These are phyloP conservation scores for Fistulinella prunicolor DNA, from an alignment of 768 basidiomycete species.

Conservation along the genomic window DNA sequence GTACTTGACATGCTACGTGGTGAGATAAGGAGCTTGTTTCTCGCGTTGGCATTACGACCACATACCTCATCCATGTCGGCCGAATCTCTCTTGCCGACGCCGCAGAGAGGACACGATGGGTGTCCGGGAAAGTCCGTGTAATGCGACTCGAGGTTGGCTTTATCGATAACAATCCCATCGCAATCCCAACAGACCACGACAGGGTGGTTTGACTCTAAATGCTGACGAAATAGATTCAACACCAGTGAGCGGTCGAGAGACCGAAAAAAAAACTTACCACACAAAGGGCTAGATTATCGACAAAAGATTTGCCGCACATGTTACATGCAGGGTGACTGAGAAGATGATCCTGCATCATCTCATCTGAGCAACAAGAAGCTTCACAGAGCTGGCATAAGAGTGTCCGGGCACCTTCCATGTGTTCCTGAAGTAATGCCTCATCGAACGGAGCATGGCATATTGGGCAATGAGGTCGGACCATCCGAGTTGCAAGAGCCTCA, in stretches of 20 bases:
- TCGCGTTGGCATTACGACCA: neutral
- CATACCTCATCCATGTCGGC: slow-evolving; percentile 23
- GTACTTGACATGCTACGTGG: slow-evolving; percentile 20
- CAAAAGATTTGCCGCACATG: slow-evolving; percentile 20
- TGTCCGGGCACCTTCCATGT: slow-evolving; percentile 10
- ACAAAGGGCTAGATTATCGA: slow-evolving; percentile 18
- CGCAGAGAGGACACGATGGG: slow-evolving; percentile 20
- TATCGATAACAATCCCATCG: slow-evolving; percentile 23
- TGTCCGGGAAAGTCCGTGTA: slow-evolving; percentile 22
- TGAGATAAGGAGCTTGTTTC: slow-evolving; percentile 6
- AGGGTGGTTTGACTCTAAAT: slow-evolving; percentile 20
- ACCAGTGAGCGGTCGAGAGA: neutral
- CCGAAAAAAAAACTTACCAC: slow-evolving; percentile 13
- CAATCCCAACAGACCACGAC: slow-evolving; percentile 32
- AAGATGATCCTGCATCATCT: slow-evolving; percentile 25
- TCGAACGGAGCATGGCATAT: slow-evolving; percentile 25
- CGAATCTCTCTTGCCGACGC: slow-evolving; percentile 11
- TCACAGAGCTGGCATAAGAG: slow-evolving; percentile 22
- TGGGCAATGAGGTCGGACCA: slow-evolving; percentile 17
- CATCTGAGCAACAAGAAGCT: slow-evolving; percentile 21
- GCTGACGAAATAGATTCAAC: slow-evolving; percentile 9
- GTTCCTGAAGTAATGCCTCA: slow-evolving; percentile 12
- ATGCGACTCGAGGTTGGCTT: slow-evolving; percentile 17
- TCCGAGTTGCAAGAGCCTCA: neutral
- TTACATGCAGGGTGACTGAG: slow-evolving; percentile 22